Percentiles rank a stretch among this genome's conserved stretches.
These are phyloP conservation scores for Beauveria varroae DNA, from an alignment of 2,329 filamentous ascomycete species.

Conservation along the genomic window DNA sequence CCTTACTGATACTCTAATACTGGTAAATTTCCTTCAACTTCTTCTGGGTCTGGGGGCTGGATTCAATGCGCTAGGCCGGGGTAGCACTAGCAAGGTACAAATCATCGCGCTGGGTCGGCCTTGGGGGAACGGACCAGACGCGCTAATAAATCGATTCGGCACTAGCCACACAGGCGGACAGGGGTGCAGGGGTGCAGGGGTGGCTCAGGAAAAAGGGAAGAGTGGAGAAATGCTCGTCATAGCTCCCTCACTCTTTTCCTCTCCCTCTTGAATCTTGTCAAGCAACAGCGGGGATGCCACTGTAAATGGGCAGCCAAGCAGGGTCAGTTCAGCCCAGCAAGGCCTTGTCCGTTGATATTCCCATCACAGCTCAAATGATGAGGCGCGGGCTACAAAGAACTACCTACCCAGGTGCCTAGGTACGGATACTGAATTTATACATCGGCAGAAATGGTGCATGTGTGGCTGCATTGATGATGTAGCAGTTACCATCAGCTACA, in stretches of 20 bases:
- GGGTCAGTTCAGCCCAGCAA: background rate
- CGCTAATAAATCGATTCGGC: conserved; percentile 2
- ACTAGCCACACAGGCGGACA: conserved; percentile 8
- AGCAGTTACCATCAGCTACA: background rate
- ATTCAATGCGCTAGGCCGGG: background rate
- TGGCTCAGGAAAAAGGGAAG: background rate
- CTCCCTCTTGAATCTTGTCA: background rate
- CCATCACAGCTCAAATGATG: background rate
- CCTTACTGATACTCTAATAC: too few relatives aligned
- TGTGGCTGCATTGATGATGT: background rate
- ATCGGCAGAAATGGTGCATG: too few relatives aligned
- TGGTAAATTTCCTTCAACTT: too few relatives aligned
- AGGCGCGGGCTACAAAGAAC: background rate
- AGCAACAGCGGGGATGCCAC: background rate
- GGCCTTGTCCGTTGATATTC: background rate
- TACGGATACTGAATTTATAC: too few relatives aligned
- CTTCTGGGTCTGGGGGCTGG: background rate
- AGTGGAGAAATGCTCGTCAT: background rate
- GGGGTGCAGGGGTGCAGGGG: background rate
- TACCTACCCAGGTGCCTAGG: too few relatives aligned
- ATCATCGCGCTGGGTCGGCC: background rate
- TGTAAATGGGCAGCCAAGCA: background rate
- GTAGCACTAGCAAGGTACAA: conserved; percentile 1
- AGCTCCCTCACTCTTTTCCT: background rate
- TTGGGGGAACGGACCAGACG: background rate